These are phyloP conservation scores for Dendrobium huoshanense DNA, from an alignment of 106 monocot species.

Conservation along the genomic window DNA sequence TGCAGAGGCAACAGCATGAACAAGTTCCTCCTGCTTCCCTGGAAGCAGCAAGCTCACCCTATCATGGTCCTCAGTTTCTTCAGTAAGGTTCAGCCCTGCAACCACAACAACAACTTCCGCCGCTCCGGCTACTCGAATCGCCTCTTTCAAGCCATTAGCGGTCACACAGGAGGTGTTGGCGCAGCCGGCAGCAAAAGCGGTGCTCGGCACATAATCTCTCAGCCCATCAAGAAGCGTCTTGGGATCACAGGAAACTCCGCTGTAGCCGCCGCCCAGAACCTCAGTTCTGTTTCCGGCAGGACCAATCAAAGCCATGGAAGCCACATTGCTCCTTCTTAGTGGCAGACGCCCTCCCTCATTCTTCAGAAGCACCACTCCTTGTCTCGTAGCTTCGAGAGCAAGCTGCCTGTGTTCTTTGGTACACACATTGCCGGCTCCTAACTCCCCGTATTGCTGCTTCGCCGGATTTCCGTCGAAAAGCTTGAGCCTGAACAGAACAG, in stretches of 20 bases:
- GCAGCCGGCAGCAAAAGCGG: conserved; percentile 53
- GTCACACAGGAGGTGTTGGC: conserved; percentile 37
- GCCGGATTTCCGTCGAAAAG: conserved; percentile 52
- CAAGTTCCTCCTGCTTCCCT: conserved; percentile 68
- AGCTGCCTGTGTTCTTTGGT: conserved; percentile 50
- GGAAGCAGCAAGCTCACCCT: conserved; percentile 72
- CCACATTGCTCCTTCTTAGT: conserved; percentile 25
- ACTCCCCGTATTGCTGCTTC: conserved; percentile 21
- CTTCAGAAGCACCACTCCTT: conserved; percentile 71
- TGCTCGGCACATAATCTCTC: conserved; percentile 23
- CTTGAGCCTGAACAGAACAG: conserved; percentile 69
- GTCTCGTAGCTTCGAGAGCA: conserved; percentile 53
- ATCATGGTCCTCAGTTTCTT: conserved; percentile 76
- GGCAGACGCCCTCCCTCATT: conserved; percentile 51
- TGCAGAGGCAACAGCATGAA: conserved; percentile 27
- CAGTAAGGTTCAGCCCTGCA: conserved; percentile 58
- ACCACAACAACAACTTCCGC: conserved; percentile 65
- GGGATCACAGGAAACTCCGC: conserved; percentile 55
- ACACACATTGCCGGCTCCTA: conserved; percentile 41
- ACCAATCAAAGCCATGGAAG: conserved; percentile 65
- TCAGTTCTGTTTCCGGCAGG: conserved; percentile 44
- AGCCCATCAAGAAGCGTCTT: conserved; percentile 53
- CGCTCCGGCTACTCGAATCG: conserved; percentile 30
- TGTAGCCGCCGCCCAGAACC: conserved; percentile 69
- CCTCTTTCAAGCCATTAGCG: conserved; percentile 41